These are phyloP conservation scores for Kregervanrija pseudodelftensis DNA, from an alignment of 805 yeast species.

Conservation along the genomic window DNA sequence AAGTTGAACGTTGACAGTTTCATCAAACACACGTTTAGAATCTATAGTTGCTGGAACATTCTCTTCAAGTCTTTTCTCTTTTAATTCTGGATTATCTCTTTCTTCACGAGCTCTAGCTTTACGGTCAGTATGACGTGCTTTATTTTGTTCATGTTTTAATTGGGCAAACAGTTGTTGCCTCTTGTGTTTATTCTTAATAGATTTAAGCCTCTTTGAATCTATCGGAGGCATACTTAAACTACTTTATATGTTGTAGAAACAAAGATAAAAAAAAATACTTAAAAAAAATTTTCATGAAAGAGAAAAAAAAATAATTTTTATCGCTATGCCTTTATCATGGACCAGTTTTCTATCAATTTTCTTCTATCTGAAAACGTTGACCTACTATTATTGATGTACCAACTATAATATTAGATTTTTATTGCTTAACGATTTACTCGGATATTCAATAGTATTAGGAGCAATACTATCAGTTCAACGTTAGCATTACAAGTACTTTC, in stretches of 20 bases:
- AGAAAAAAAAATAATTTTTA: neutral
- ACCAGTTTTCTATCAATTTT: neutral
- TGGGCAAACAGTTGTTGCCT: constrained; percentile 74
- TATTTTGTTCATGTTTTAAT: constrained; percentile 66
- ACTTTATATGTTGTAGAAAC: neutral
- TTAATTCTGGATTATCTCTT: constrained; percentile 71
- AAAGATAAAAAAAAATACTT: neutral
- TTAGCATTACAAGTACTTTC: too few species aligned
- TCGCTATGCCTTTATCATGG: neutral
- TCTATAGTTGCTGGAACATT: constrained; percentile 83
- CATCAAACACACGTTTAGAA: constrained; percentile 77
- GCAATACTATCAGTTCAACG: too few species aligned
- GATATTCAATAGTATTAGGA: too few species aligned
- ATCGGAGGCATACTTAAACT: constrained; percentile 20
- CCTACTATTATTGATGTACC: too few species aligned
- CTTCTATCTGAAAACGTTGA: too few species aligned
- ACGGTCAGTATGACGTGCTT: constrained; percentile 69
- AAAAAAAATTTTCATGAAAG: neutral
- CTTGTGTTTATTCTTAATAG: constrained; percentile 67
- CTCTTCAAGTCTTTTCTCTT: constrained; percentile 67
- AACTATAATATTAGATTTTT: too few species aligned
- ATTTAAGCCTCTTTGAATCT: constrained; percentile 33
- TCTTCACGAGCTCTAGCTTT: constrained; percentile 86
- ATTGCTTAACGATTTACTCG: too few species aligned
- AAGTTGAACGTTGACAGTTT: constrained; percentile 56